Conservation (phyloP, 225 moss, liverwort and hornwort genomes). For the Antitrichia curtipendula region DNA sequence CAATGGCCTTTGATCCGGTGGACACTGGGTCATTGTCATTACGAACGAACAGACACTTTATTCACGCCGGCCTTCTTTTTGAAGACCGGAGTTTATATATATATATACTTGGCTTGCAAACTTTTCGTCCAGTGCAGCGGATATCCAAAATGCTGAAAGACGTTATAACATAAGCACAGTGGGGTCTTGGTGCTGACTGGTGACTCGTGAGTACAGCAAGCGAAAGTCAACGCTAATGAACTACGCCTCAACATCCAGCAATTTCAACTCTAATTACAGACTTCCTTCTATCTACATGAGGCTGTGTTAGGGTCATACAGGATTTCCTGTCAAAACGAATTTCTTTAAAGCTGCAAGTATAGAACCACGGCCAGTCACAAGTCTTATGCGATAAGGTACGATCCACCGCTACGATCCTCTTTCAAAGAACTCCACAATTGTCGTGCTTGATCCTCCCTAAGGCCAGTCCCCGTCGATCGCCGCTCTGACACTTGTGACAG, state of each 20-base stretch:
- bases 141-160: neutral
- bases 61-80: too few relatives aligned
- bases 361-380: neutral
- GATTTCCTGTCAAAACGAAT: neutral
- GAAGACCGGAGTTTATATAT: too few relatives aligned
- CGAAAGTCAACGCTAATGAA: neutral
- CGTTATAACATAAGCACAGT: neutral
- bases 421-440: neutral
- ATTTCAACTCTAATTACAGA: neutral
- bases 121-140: too few relatives aligned
- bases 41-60: too few relatives aligned
- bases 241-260: neutral
- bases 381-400: neutral
- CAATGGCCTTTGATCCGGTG: too few relatives aligned
- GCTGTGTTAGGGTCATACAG: neutral
- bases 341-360: neutral
- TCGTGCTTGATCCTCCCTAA: neutral
- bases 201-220: neutral
- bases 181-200: neutral
- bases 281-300: neutral
- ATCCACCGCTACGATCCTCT: neutral
- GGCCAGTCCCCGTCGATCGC: neutral
- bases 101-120: too few relatives aligned
- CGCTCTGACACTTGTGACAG: neutral
- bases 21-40: too few relatives aligned